These are phyloP conservation scores for Porcisia hertigi DNA, from an alignment of 208 protist genomes.

Conservation along the genomic window DNA sequence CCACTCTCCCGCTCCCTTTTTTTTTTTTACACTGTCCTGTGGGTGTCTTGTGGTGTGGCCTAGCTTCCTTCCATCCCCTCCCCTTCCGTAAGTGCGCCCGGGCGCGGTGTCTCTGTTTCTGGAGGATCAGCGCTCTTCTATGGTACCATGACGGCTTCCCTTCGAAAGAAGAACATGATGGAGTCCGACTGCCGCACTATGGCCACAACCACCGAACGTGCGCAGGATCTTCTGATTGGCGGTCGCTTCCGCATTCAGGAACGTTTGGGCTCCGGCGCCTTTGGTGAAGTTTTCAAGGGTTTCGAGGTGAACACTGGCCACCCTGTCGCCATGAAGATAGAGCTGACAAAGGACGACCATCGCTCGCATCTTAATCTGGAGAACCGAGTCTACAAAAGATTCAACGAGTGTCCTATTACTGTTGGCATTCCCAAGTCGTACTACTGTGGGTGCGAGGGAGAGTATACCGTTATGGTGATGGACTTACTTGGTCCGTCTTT, in stretches of 20 bases:
- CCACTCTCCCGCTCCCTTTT: not conserved
- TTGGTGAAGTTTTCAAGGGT: slow-evolving; percentile 97
- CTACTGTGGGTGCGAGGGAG: slow-evolving; percentile 95
- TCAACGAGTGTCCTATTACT: slow-evolving; percentile 59
- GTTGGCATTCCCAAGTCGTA: slow-evolving; percentile 96
- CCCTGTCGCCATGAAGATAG: slow-evolving; percentile 85
- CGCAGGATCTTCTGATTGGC: slow-evolving; percentile 72
- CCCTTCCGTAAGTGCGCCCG: not conserved
- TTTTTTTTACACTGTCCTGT: not conserved
- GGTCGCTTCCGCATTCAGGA: slow-evolving; percentile 91
- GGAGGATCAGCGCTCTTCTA: not conserved
- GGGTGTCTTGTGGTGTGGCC: not conserved
- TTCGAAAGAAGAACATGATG: not conserved
- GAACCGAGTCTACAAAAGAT: slow-evolving; percentile 70
- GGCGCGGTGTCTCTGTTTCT: not conserved
- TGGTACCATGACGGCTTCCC: slow-evolving; percentile 16
- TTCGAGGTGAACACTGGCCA: slow-evolving; percentile 54
- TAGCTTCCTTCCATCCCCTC: not conserved
- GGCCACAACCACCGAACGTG: not conserved
- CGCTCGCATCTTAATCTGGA: slow-evolving; percentile 80
- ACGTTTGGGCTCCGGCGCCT: slow-evolving; percentile 97
- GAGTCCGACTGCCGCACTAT: not conserved
- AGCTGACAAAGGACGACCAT: slow-evolving; percentile 54
- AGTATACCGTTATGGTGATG: slow-evolving; percentile 99
- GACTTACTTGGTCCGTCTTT: slow-evolving; percentile 98